These are phyloP conservation scores for Leccinum aurantiacum DNA, from an alignment of 768 basidiomycete genomes.

Conservation along the genomic window DNA sequence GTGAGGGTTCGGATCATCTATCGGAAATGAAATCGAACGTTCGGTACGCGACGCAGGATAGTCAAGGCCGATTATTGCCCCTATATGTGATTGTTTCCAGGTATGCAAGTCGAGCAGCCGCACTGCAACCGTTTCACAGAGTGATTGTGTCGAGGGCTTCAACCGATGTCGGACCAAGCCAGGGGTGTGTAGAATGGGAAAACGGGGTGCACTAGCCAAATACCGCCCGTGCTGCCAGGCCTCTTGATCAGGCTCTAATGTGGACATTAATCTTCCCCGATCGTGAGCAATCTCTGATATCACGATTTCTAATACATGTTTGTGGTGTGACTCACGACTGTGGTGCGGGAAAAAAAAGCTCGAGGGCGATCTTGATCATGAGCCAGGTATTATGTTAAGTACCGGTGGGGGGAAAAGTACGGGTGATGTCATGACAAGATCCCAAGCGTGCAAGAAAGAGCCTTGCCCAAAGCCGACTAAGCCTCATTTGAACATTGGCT, in stretches of 20 bases:
- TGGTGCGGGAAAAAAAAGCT: background rate
- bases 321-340: too few species aligned
- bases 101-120: background rate
- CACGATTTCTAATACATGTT: background rate
- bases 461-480: background rate
- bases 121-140: background rate
- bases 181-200: too few species aligned
- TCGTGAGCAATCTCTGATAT: background rate
- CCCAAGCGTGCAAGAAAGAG: too few species aligned
- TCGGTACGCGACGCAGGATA: background rate
- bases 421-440: too few species aligned
- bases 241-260: background rate
- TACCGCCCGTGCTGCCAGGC: background rate
- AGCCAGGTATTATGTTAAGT: too few species aligned
- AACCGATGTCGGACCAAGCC: background rate
- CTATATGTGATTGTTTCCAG: background rate
- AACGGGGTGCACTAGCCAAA: too few species aligned
- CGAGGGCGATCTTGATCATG: background rate
- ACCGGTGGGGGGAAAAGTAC: too few species aligned
- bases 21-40: background rate
- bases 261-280: background rate
- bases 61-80: background rate
- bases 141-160: background rate
- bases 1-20: constrained; percentile 1
- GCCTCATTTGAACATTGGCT: background rate